Evolutionary conservation across 1,284 basidiomycete genomes (phyloP), one percentile per base, ranked within the genome.

Genomic region (Cryptococcus floricola): DNA sequence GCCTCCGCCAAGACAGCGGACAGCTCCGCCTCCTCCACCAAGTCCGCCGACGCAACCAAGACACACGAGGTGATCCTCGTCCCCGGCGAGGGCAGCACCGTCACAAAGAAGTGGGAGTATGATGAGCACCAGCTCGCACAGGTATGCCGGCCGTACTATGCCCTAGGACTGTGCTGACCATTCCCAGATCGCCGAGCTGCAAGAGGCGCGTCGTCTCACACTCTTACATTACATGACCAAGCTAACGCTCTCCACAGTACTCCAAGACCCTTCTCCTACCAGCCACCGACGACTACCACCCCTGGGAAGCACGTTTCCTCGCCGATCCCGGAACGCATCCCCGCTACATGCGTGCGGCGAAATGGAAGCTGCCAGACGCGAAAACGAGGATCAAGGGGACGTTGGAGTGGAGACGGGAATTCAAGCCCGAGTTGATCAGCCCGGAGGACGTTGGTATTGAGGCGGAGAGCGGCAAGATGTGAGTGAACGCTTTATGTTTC

Each of bases 391-490:
- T 92, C 60, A 84, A 85, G 69, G 82, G 80, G 3, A 91, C 89
- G 0, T 62, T 92, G 3, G 86, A 88, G 61, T 91, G 89, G 89
- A 79, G 89, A 53, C 78, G 89, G 48, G 86, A 88, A 56, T 91
- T 80, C 71, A 84, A 87, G 71, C 89, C 89, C 0, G 89, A 92
- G 59, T 77, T 91, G 34, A 91, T 91, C 58, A 79, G 81, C 6
- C 88, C 89, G 1, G 86, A 85, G 43, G 88, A 91, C 63, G 83
- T 85, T 48, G 67, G 78, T 61, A 81, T 87, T 39, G 89, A 91
- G 72, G 84, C 85, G 48, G 84, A 89, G 76, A 88, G 87, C 0
- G 89, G 89, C 13, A 91, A 92, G 77, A 90, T 91, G 89, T 91
- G 64, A 65, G 85, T 76, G 46, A 7, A 18, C 23, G 23, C 28